A percentile compares a stretch with the other conserved stretches of the same genome.
phyloP scores from a whole-genome alignment of 352 stramenopile species.

The Phytopythium helicoides region DNA sequence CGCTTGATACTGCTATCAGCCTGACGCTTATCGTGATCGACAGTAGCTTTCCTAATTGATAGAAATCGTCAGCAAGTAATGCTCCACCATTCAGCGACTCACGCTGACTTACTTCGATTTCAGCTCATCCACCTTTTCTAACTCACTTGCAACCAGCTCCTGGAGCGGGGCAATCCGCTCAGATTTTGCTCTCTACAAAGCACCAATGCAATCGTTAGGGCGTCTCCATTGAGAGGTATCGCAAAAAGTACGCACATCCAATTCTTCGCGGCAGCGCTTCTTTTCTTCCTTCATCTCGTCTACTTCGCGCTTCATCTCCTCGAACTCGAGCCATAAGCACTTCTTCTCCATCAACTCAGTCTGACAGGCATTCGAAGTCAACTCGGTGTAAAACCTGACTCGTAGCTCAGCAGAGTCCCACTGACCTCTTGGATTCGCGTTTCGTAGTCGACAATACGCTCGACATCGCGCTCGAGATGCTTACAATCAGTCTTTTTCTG shows the following conservation, averaged over 20 bases:
- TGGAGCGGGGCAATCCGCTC: slow-evolving; percentile 63
- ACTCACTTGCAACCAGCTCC: slow-evolving; percentile 67
- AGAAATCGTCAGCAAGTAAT: background rate
- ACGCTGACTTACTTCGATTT: slow-evolving; percentile 50
- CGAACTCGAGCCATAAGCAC: slow-evolving; percentile 82
- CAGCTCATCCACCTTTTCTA: slow-evolving; percentile 52
- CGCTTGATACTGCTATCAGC: slow-evolving; percentile 64
- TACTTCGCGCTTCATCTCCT: slow-evolving; percentile 68
- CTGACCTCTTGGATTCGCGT: slow-evolving; percentile 71
- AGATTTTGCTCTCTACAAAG: slow-evolving; percentile 56
- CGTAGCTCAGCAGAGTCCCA: background rate
- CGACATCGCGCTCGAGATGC: slow-evolving; percentile 80
- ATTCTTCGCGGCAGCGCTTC: slow-evolving; percentile 58
- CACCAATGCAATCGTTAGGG: slow-evolving; percentile 1
- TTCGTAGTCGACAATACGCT: slow-evolving; percentile 83
- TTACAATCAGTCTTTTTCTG: slow-evolving; percentile 84
- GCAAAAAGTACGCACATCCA: slow-evolving; percentile 39
- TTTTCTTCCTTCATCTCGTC: slow-evolving; percentile 69
- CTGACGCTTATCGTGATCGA: slow-evolving; percentile 45
- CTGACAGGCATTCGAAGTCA: too few species aligned
- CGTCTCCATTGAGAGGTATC: background rate
- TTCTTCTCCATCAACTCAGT: slow-evolving; percentile 87
- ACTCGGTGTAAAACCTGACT: too few species aligned
- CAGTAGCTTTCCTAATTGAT: slow-evolving; percentile 39
- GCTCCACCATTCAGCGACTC: background rate